Evolutionary conservation across 495 filamentous ascomycete species (phyloP).

Genomic region (Xylaria intraflava): DNA sequence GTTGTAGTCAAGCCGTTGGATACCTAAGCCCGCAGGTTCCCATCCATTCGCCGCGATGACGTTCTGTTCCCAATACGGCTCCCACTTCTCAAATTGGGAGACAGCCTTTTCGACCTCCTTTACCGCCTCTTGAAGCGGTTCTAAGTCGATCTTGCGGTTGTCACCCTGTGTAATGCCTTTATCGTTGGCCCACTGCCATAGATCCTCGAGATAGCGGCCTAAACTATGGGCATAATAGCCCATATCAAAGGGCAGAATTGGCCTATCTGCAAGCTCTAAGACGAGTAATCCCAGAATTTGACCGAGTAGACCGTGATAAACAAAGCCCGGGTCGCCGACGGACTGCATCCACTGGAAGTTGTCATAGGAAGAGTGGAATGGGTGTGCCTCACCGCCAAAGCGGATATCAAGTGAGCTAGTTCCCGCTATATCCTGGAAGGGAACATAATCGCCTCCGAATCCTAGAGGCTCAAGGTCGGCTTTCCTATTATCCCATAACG

Average conservation of each 20-base stretch:
- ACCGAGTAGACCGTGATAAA: slow-evolving; percentile 71
- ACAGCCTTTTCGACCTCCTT: slow-evolving; percentile 53
- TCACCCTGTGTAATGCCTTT: slow-evolving; percentile 43
- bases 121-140: slow-evolving; percentile 55
- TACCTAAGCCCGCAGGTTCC: slow-evolving; percentile 58
- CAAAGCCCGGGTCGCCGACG: slow-evolving; percentile 73
- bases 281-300: slow-evolving; percentile 78
- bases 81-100: slow-evolving; percentile 64
- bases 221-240: slow-evolving; percentile 54
- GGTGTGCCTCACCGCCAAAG: slow-evolving; percentile 65
- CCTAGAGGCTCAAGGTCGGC: slow-evolving; percentile 64
- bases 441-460: slow-evolving; percentile 79
- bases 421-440: slow-evolving; percentile 92
- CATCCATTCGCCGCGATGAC: slow-evolving; percentile 61
- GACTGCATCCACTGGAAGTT: slow-evolving; percentile 79
- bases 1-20: slow-evolving; percentile 63
- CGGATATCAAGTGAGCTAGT: slow-evolving; percentile 81
- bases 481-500: slow-evolving; percentile 65
- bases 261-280: slow-evolving; percentile 73
- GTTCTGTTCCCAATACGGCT: slow-evolving; percentile 59
- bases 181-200: slow-evolving; percentile 56
- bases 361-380: slow-evolving; percentile 82
- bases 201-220: slow-evolving; percentile 52
- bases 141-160: slow-evolving; percentile 43
- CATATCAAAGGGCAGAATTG: slow-evolving; percentile 79